Base-by-base conservation (phyloP, 371 early-diverging fungal species). In the Mortierella polycephala region DNA sequence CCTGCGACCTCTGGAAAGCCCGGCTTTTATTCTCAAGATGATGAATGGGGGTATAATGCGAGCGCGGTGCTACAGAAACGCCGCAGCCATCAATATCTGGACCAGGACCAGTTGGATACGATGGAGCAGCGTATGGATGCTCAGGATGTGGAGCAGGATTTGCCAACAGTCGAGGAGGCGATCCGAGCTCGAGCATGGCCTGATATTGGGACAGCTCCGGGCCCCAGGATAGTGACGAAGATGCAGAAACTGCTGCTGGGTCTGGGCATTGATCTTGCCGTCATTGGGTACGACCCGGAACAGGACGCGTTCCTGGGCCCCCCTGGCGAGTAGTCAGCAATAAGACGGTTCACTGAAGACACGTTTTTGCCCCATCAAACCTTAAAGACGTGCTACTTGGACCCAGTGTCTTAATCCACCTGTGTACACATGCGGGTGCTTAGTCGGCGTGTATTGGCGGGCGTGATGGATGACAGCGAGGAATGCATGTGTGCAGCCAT, bases 161-260 rank as follows among this genome's bases (percentile, higher is more conserved):
- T 79, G 16, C 80, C 80, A 9, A 69, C 80, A 16, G 74, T 79
- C 12, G 73, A 72, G 14, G 80, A 79, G 47, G 80, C 80, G 5
- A 46, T 79, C 18, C 61, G 60, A 7, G 23, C 49, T 5, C 52
- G 60, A 11, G 14, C 16, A 11, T 45, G 30, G 39, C 67, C 73
- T 4, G 74, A 65, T 6, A 16, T 12, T 37, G n/a, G 30, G 1
- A 23, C 30, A 10, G 23, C 1, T 11, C 12, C 21, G 20, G 30
- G 30, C 30, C 62, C 62, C 0, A 63, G 23, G 40, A 41, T 39
- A 13, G 37, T 67, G 56, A 69, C 80, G 5, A 69, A 61, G 23
- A 73, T 79, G 80, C 63, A 69, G 40, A 64, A 55, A 57, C 60
- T 79, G 11, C 44, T 79, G 5, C 18, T 57, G n/a, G 55, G 57